Evolutionary conservation across 208 protist species (phyloP).

Genomic region (Leishmania tarentolae): DNA sequence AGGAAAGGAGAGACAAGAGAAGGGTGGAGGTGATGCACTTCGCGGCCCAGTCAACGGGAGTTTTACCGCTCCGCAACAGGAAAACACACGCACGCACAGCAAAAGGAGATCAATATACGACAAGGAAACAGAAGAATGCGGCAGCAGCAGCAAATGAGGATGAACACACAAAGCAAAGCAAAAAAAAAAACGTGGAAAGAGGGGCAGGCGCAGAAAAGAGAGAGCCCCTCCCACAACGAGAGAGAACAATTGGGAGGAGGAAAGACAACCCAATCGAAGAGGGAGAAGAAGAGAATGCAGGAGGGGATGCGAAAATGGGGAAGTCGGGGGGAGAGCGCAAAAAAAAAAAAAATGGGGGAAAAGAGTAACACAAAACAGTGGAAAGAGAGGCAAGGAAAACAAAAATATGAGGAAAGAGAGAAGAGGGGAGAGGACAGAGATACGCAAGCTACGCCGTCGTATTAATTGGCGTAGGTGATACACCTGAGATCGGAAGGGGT

Average conservation of each 20-base stretch:
- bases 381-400: not conserved
- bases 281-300: not conserved
- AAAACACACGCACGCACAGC: not conserved
- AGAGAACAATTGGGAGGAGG: not conserved
- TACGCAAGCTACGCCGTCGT: constrained; percentile 1
- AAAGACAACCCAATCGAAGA: not conserved
- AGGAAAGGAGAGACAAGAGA: not conserved
- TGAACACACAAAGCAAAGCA: not conserved
- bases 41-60: not conserved
- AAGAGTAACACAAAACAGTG: not conserved
- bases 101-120: not conserved
- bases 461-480: not conserved
- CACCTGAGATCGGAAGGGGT: not conserved
- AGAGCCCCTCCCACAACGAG: not conserved
- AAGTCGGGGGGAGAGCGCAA: too few relatives aligned
- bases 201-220: not conserved
- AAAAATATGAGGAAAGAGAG: constrained; percentile 18
- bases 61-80: not conserved
- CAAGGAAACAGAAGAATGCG: not conserved
- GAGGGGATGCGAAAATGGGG: not conserved
- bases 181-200: not conserved
- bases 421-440: not conserved
- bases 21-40: not conserved
- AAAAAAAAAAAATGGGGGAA: not conserved
- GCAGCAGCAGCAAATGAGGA: constrained; percentile 1